Evolutionary conservation across 768 basidiomycete species (phyloP), one percentile per base, ranked within the genome.

Genomic region (Imleria badia): DNA sequence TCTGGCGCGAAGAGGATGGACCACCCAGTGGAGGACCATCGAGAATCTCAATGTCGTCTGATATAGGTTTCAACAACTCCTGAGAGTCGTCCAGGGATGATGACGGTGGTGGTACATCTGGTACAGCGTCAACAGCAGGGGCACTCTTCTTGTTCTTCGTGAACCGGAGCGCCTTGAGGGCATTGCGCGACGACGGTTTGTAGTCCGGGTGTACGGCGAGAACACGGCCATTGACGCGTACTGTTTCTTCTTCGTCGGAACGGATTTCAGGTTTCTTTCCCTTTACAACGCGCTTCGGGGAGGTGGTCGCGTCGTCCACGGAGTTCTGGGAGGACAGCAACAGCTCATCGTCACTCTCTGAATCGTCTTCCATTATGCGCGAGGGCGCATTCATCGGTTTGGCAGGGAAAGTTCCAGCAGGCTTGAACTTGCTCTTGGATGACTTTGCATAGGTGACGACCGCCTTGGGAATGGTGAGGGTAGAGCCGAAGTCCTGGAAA

Each of bases 321-420:
- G 68, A 66, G 38, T 29, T 50, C 46, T 70, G 66, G 2, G 68
- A 68, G 4, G 61, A 62, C 5, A 70, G 55, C 36, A 69, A 56
- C 29, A 71, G 49, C 20, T 71, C 71, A 39, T 71, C 69, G 2
- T 69, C 65, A 33, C 71, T 72, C 33, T 63, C n/a, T n/a, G n/a
- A n/a, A n/a, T n/a, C 60, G 20, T 59, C 48, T 22, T 45, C 52
- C n/a, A 30, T 1, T 30, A 54, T 45, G 11, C 3, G 31, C 0
- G 14, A 23, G 0, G 45, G 39, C 7, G 14, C 11, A 12, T 36
- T 60, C 10, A 50, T 57, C 4, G 13, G 3, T 9, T 14, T 36
- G 2, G 10, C 1, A 23, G 7, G 22, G 19, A 8, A 23, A 5
- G 22, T 20, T 10, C 3, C 2, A 7, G 42, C 34, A 13, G 48